Evolutionary conservation across 441 rosid species (phyloP), one percentile per base, ranked within the genome.

Genomic region (Jatropha podagrica): DNA sequence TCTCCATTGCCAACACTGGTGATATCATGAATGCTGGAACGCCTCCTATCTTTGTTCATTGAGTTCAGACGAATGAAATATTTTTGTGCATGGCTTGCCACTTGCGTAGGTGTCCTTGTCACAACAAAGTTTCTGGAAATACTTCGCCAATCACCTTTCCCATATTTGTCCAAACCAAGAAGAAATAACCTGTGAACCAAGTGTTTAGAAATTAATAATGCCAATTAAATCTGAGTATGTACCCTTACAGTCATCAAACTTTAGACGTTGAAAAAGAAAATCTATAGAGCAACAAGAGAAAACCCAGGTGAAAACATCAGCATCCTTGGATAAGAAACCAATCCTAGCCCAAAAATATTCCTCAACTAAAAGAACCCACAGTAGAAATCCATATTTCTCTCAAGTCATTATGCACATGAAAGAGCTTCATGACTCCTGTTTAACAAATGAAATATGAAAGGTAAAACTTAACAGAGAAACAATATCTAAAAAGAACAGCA

Each of bases 81-180:
- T 81, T 96, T 96, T 73, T 96, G 99, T 10, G 99, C 98, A 26
- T 94, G 99, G 83, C 99, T 96, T 8, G 99, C 99, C 5, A 96
- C 99, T 83, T 96, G 99, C 3, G 98, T 94, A 5, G 98, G 98
- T 12, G 98, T 96, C 83, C 98, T 94, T 66, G 99, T 90, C 74
- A 92, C 96, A 66, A 96, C 99, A 83, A 85, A 96, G 83, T 94
- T 91, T 38, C 99, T 89, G 15, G 99, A 94, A 79, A 96, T 94
- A 78, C 98, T 96, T 78, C 98, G 91, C 98, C 99, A 96, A 69
- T 96, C 99, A 40, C 98, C 99, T 85, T 94, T 96, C 72, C 99
- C 99, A 37, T 92, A 96, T 78, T 94, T 94, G 38, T 94, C 96
- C 91, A 94, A 85, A 77, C 97, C 97, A 44, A 92, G 94, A 81